Evolutionary conservation across 768 basidiomycete genomes (phyloP), one percentile per base, ranked within the genome.

Genomic region (Heimioporus sp.): DNA sequence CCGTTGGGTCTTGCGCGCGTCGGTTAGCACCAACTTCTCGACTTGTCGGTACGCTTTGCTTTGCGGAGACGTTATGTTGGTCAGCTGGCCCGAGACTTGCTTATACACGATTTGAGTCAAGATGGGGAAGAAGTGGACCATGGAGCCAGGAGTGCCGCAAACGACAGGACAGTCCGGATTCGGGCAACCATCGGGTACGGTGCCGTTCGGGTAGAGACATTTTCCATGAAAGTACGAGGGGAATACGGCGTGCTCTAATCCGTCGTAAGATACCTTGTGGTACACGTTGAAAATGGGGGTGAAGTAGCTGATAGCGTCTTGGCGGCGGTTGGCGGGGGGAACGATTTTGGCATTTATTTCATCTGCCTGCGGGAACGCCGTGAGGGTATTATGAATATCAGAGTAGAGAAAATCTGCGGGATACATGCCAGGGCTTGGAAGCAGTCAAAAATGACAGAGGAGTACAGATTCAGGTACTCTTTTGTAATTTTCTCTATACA

Each of bases 101-200:
- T 79, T 70, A 67, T 72, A 83, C 12, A 75, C 80, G 64, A 85
- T 79, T 44, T 59, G 66, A 32, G 68, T 61, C 17, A 90, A 72
- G 28, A 58, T 73, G 9, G 71, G 45, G 67, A 76, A 90, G 70
- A 81, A 86, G 68, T 89, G 86, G 10, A 86, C 78, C 57, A 91
- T 68, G 3, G 87, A 90, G 10, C 88, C 87, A n/a, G 89, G 86
- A 6, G 88, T 90, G 61, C 89, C 87, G 56, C 88, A 90, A 31
- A 89, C 80, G 49, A 88, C 79, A 19, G 86, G 80, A 63, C 88
- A 91, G 61, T 90, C 81, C 34, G 87, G 86, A 57, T 90, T 87
- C 10, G 88, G 88, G 58, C 89, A 90, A 20, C 89, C 88, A 2
- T 70, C 47, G 15, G 87, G 88, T 37, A 86, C 79, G 50, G 75